phyloP scores from a whole-genome alignment of 768 basidiomycete genomes.

The Podaxis pistillaris region DNA sequence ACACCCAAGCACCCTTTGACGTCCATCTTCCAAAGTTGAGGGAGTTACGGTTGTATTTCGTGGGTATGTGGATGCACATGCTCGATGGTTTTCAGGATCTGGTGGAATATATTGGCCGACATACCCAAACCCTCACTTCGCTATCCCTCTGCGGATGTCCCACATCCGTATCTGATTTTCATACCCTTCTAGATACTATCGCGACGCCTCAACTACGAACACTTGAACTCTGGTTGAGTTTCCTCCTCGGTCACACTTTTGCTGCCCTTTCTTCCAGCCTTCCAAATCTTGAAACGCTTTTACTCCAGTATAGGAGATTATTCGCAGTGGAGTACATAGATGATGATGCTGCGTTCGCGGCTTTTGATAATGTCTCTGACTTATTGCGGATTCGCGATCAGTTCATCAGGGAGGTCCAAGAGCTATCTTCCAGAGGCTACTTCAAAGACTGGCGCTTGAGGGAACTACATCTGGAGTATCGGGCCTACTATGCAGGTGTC shows the following conservation, averaged over 20 bases:
- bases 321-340: not conserved
- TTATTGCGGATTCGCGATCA: not conserved
- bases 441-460: not conserved
- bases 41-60: not conserved
- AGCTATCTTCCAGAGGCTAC: not conserved
- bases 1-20: not conserved
- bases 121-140: not conserved
- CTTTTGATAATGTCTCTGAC: not conserved
- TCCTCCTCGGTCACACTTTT: not conserved
- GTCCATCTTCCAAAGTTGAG: not conserved
- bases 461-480: not conserved
- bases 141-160: not conserved
- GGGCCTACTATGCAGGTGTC: not conserved
- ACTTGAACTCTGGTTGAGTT: not conserved
- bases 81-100: not conserved
- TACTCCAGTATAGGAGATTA: not conserved
- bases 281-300: not conserved
- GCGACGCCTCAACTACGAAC: not conserved
- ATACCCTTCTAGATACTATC: not conserved
- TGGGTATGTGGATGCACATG: not conserved
- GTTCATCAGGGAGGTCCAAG: not conserved
- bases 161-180: not conserved
- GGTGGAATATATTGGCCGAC: not conserved
- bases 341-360: not conserved
- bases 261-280: not conserved